Base-by-base conservation (phyloP, 2,329 filamentous ascomycete species). In the Grosmannia huntii region DNA sequence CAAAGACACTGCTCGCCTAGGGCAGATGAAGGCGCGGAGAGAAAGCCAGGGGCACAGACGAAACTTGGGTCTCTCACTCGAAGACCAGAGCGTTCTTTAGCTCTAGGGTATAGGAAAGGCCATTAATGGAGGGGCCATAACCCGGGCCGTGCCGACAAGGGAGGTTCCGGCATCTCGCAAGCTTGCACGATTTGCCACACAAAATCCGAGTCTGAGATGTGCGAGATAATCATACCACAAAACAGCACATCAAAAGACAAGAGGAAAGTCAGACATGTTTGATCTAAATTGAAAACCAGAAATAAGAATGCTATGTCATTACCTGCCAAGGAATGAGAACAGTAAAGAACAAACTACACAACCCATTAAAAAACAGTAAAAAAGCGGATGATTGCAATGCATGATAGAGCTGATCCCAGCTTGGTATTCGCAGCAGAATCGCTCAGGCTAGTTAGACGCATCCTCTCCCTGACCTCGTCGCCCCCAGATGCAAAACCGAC, bases 1-100 rank as follows among this genome's bases (percentile, higher is more conserved):
- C 71, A 61, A 78, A 78, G 69, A 59, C 64, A 14, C 65, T 76
- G 44, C 58, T 65, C 36, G 60, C 60, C 23, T 64, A 57, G 27
- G 16, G 28, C n/a, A 44, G 41, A n/a, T 16, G 7, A n/a, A 5
- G 19, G 16, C 19, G 19, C 19, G 41, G 41, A 19, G 7, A n/a
- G 41, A 44, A n/a, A 21, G 38, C 38, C 12, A 41, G 14, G 38
- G 38, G 19, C 36, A 3, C 5, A 10, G 36, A 38, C 36, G 36
- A 28, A 28, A 7, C 27, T 28, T 28, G 27, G 27, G 27, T 4
- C 7, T 33, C 2, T 33, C 11, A 33, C 9, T 33, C 31, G 9
- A 33, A 10, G 2, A 33, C 31, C 9, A 33, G 31, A 33, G 9
- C 31, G 9, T 28, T 28, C 28, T 28, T 28, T 28, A 4, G 28